Conservation (phyloP, 169 alveolate genomes). For the Eimeria maxima region DNA sequence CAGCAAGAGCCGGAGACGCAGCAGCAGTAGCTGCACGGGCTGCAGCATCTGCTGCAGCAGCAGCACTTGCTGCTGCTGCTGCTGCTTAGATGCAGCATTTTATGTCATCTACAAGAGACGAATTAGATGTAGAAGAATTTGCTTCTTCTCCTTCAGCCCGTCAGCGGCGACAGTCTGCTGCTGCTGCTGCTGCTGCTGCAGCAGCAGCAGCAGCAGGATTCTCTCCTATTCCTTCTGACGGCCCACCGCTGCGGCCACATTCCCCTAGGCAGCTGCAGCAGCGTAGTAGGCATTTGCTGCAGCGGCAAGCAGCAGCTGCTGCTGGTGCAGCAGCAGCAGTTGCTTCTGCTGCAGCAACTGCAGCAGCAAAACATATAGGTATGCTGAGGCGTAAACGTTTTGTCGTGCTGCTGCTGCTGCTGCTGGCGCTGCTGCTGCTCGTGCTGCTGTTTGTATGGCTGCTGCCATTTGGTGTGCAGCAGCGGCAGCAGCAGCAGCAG, state of each 20-base stretch:
- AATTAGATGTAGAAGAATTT: neutral
- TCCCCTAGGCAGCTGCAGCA: neutral
- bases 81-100: neutral
- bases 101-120: neutral
- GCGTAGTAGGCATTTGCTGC: neutral
- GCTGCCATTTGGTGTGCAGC: neutral
- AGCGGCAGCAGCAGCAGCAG: constrained; percentile 23
- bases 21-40: neutral
- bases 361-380: neutral
- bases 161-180: constrained; percentile 13
- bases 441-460: neutral
- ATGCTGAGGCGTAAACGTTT: neutral
- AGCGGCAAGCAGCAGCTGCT: neutral
- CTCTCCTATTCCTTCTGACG: neutral
- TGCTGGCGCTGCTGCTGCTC: neutral
- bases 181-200: constrained; percentile 59
- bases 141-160: neutral
- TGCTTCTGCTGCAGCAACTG: constrained; percentile 60
- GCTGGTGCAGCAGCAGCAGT: neutral
- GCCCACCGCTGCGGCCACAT: neutral
- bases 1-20: neutral
- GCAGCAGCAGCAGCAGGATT: constrained; percentile 4
- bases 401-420: neutral
- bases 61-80: neutral
- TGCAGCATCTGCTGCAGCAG: neutral